Evolutionary conservation across 1,284 basidiomycete species (phyloP).

Genomic region (Melampsora abietis-canadensis): DNA sequence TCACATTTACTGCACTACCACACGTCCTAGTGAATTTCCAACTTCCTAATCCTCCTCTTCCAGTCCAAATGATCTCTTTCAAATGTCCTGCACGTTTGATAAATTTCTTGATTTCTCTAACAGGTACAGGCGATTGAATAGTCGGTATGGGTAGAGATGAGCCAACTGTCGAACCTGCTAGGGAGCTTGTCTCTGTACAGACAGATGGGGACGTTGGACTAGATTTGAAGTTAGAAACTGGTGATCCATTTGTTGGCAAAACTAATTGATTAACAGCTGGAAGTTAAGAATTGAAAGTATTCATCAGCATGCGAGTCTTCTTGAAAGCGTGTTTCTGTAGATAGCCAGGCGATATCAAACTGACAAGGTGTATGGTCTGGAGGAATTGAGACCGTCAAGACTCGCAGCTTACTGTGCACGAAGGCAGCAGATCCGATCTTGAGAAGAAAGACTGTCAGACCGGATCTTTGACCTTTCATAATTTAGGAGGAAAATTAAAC

Average conservation of each 20-base stretch:
- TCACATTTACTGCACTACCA: constrained; percentile 30
- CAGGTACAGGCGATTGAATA: constrained; percentile 17
- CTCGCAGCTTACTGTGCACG: constrained; percentile 31
- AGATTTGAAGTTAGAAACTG: neutral
- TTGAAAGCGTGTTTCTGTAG: neutral
- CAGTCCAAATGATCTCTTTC: constrained; percentile 36
- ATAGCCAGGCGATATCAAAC: neutral
- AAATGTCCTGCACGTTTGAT: constrained; percentile 34
- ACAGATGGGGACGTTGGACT: no score
- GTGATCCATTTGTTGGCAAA: neutral
- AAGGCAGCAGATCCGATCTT: constrained; percentile 32
- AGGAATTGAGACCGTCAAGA: constrained; percentile 29
- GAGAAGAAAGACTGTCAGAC: neutral
- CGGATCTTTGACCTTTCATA: neutral
- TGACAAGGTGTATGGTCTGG: constrained; percentile 40
- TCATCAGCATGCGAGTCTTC: neutral
- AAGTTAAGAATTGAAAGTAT: neutral
- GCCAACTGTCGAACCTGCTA: neutral
- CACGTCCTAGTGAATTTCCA: constrained; percentile 33
- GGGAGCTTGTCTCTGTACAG: constrained; percentile 8
- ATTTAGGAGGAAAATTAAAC: neutral
- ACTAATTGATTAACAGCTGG: neutral
- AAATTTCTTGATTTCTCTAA: constrained; percentile 39
- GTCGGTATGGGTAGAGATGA: neutral
- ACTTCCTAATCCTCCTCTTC: constrained; percentile 18